phyloP scores from a whole-genome alignment of 2,329 filamentous ascomycete genomes.

The Penicillium sp. region DNA sequence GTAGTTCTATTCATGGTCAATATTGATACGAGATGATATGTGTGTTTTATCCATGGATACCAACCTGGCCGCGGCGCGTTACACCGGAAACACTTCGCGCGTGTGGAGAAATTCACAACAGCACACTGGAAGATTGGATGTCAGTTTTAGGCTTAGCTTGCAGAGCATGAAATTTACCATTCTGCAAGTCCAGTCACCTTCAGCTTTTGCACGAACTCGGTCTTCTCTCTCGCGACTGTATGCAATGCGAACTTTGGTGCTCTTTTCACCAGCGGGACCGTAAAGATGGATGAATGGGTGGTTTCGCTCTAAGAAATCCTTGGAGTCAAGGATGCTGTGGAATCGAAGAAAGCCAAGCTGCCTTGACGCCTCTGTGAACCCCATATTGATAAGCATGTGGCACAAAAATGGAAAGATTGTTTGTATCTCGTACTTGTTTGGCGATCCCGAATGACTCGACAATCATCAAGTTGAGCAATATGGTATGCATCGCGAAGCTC shows the following conservation, averaged over 20 bases:
- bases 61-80: constrained; percentile 56
- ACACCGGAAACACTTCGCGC: constrained; percentile 60
- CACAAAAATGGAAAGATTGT: no score
- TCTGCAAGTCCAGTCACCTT: constrained; percentile 60
- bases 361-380: constrained; percentile 52
- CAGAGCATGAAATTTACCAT: constrained; percentile 38
- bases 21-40: neutral
- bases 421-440: constrained; percentile 52
- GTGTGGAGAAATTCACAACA: constrained; percentile 58
- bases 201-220: constrained; percentile 46
- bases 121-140: constrained; percentile 47
- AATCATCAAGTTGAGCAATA: constrained; percentile 56
- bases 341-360: constrained; percentile 61
- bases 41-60: constrained; percentile 15
- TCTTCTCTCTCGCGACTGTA: constrained; percentile 57
- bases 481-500: constrained; percentile 56
- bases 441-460: constrained; percentile 59
- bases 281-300: constrained; percentile 54
- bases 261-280: constrained; percentile 43
- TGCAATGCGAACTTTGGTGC: constrained; percentile 51
- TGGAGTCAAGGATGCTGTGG: constrained; percentile 49
- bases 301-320: constrained; percentile 55
- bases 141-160: constrained; percentile 1
- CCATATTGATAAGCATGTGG: neutral
- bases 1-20: constrained; percentile 25